phyloP scores from a whole-genome alignment of 2,329 filamentous ascomycete species.

The Huntiella omanensis region DNA sequence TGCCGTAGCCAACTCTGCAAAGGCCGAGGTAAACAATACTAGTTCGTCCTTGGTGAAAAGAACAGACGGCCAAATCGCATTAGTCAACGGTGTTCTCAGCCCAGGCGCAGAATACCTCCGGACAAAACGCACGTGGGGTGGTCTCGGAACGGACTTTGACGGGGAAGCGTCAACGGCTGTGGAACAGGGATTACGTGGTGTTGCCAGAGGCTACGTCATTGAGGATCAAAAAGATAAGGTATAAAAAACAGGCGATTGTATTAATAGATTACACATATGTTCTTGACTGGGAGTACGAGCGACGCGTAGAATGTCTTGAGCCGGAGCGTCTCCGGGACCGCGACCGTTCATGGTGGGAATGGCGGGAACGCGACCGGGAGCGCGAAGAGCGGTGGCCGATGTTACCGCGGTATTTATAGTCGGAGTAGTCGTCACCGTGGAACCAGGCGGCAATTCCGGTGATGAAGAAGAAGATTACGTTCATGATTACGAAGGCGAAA shows the following conservation, averaged over 20 bases:
- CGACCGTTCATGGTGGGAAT: slow-evolving; percentile 23
- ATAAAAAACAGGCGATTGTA: neutral
- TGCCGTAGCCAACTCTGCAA: slow-evolving; percentile 17
- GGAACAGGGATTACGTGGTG: slow-evolving; percentile 70
- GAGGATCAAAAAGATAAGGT: slow-evolving; percentile 41
- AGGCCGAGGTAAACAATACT: slow-evolving; percentile 9
- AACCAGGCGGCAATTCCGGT: slow-evolving; percentile 52
- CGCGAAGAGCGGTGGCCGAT: slow-evolving; percentile 17
- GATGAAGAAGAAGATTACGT: slow-evolving; percentile 60
- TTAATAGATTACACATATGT: slow-evolving; percentile 26
- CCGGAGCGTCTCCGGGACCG: slow-evolving; percentile 22
- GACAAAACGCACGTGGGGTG: slow-evolving; percentile 74
- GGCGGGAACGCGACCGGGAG: slow-evolving; percentile 15
- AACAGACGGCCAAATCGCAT: slow-evolving; percentile 47
- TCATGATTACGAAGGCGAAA: slow-evolving; percentile 84
- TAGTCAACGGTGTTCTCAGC: slow-evolving; percentile 71
- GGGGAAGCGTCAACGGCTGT: slow-evolving; percentile 45
- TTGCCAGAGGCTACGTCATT: slow-evolving; percentile 75
- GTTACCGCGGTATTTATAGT: slow-evolving; percentile 27
- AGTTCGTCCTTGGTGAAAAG: slow-evolving; percentile 35
- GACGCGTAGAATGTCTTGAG: slow-evolving; percentile 21
- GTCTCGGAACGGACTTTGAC: slow-evolving; percentile 71
- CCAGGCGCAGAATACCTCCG: slow-evolving; percentile 78
- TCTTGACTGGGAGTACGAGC: slow-evolving; percentile 31
- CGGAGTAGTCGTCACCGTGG: slow-evolving; percentile 26